These are phyloP conservation scores for Lipomyces yamadae DNA, from an alignment of 805 yeast genomes.

Conservation along the genomic window DNA sequence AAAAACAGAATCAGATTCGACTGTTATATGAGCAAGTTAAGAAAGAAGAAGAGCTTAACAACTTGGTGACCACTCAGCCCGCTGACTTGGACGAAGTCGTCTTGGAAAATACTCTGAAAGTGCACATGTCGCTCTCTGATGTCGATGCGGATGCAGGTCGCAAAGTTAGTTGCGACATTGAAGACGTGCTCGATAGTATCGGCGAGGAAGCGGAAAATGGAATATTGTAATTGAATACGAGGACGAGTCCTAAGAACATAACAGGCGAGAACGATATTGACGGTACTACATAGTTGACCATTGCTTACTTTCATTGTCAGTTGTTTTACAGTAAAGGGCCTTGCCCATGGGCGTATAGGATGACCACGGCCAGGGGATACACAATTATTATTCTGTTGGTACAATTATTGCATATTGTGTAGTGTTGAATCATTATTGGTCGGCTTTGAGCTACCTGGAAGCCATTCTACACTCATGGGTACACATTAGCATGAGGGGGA, in stretches of 20 bases:
- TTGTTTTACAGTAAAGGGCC: background rate
- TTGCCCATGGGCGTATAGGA: background rate
- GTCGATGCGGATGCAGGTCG: background rate
- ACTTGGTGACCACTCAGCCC: background rate
- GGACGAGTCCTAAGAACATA: background rate
- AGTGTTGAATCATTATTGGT: too few relatives aligned
- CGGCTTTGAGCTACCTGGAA: too few relatives aligned
- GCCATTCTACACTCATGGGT: too few relatives aligned
- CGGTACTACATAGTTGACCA: background rate
- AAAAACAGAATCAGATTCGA: constrained; percentile 12
- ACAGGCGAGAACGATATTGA: background rate
- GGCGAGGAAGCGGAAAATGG: constrained; percentile 20
- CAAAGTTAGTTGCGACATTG: background rate
- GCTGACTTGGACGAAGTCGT: background rate
- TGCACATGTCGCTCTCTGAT: background rate
- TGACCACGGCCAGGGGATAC: too few relatives aligned
- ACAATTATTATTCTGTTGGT: too few relatives aligned
- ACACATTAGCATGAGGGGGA: too few relatives aligned
- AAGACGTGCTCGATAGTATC: background rate
- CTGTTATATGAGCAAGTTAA: constrained; percentile 6
- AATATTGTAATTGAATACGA: constrained; percentile 2
- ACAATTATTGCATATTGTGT: too few relatives aligned
- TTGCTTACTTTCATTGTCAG: background rate
- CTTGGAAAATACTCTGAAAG: background rate
- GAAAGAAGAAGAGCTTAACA: background rate